These are phyloP conservation scores for Narthecium ossifragum DNA, from an alignment of 106 monocot species.

Conservation along the genomic window DNA sequence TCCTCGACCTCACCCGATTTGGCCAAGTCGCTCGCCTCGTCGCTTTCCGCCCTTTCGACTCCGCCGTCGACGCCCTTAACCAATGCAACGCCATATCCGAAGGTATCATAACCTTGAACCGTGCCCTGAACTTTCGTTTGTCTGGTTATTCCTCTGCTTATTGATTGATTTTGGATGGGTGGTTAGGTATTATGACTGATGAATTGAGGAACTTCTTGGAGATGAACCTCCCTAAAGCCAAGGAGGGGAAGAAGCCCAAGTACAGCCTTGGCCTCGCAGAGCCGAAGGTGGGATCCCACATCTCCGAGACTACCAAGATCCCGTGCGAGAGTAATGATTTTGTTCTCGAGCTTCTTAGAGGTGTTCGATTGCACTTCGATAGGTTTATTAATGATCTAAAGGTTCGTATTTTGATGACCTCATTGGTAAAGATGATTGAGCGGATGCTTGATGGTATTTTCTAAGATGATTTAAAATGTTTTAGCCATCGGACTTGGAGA, in stretches of 20 bases:
- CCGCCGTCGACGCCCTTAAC: conserved; percentile 87
- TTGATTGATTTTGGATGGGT: neutral
- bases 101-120: no score
- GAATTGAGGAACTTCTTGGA: conserved; percentile 81
- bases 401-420: no score
- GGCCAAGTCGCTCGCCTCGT: conserved; percentile 70
- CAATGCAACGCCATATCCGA: conserved; percentile 96
- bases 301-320: conserved; percentile 71
- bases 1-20: conserved; percentile 75
- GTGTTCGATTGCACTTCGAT: conserved; percentile 79
- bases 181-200: conserved; percentile 72
- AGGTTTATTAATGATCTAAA: conserved; percentile 73
- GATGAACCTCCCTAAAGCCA: conserved; percentile 61
- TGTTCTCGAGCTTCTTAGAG: conserved; percentile 76
- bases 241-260: conserved; percentile 74
- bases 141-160: no score
- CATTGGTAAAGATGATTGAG: no score
- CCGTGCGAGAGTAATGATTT: conserved; percentile 86
- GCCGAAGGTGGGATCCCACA: conserved; percentile 82
- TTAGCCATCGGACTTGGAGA: conserved; percentile 76
- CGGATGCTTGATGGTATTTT: no score
- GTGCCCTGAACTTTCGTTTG: neutral
- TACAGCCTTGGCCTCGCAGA: conserved; percentile 82
- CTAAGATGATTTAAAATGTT: neutral
- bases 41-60: conserved; percentile 79